Base-by-base conservation (phyloP, 257 asterid genomes). In the Fraxinus americana region DNA sequence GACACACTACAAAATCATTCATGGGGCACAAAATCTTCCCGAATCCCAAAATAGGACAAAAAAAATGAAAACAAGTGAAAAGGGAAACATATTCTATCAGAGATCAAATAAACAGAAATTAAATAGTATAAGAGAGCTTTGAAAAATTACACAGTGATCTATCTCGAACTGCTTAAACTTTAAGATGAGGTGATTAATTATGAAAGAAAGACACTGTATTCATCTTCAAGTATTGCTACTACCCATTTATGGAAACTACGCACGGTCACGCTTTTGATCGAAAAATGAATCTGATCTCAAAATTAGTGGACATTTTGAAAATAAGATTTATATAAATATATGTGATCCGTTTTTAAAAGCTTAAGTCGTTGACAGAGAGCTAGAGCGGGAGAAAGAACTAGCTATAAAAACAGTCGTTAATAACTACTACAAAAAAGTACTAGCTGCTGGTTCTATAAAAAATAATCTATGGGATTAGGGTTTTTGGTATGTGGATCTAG, bases 21-120 rank as follows among this genome's bases (percentile, higher is more conserved):
- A 75, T 79, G 79, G 87, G 83, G 87, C 87, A 85, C 68, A 81
- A 77, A 73, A 86, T 75, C 80, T 27, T 75, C 87, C 82, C 82
- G 77, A 83, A 88, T 88, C 89, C 80, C 66, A 63, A 78, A 71
- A 73, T 77, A 75, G 80, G 83, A 75, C 75, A 71, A 80, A 79
- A 78, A 78, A 68, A 76, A 34, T 4, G 4, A 34, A 34, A 34
- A 34, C 57, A 77, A 75, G 68, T 75, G 78, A 45, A 71, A 85
- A 78, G 61, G 67, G 65, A 85, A 75, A 71, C 41, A 82, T 59
- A 71, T 79, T 67, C 32, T 7, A 74, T 66, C 36, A 39, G 73
- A 86, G 85, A 19, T 63, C 13, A 39, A 75, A 27, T 59, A 41
- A 74, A 73, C 82, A 76, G 78, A 72, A 81, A 81, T 76, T 68